Conservation (phyloP, 2,329 filamentous ascomycete genomes). For the Plectosphaerella cucumerina region DNA sequence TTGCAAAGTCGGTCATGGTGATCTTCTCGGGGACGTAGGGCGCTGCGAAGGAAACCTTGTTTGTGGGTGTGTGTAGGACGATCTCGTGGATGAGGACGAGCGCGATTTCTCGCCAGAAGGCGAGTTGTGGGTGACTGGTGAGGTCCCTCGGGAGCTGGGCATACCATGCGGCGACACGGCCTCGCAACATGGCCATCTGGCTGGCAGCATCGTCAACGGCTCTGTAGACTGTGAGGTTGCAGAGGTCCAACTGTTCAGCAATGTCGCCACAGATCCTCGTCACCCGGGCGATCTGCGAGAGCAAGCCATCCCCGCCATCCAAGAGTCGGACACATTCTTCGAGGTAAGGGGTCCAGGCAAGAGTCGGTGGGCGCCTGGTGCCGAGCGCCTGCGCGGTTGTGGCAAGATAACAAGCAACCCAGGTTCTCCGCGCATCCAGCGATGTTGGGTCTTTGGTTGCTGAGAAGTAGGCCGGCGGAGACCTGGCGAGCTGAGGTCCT, state of each 20-base stretch:
- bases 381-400: not conserved
- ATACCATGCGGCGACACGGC: not conserved
- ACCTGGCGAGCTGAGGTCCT: not conserved
- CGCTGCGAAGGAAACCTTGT: conserved; percentile 12
- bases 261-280: not conserved
- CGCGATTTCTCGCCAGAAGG: conserved; percentile 6
- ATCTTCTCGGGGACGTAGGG: conserved; percentile 12
- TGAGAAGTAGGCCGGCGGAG: not conserved
- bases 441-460: not conserved
- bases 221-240: not conserved
- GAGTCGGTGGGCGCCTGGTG: not conserved
- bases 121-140: not conserved
- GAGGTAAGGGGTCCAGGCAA: not conserved
- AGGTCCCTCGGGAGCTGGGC: conserved; percentile 1
- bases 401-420: not conserved
- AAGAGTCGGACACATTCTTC: not conserved
- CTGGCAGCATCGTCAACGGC: not conserved
- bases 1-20: conserved; percentile 9
- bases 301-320: not conserved
- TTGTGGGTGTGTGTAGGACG: conserved; percentile 11
- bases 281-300: not conserved
- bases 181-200: not conserved
- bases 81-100: conserved; percentile 11
- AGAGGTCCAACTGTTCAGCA: conserved; percentile 2
- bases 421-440: not conserved